phyloP scores from a whole-genome alignment of 768 basidiomycete genomes.

The Amylocystis lapponica region DNA sequence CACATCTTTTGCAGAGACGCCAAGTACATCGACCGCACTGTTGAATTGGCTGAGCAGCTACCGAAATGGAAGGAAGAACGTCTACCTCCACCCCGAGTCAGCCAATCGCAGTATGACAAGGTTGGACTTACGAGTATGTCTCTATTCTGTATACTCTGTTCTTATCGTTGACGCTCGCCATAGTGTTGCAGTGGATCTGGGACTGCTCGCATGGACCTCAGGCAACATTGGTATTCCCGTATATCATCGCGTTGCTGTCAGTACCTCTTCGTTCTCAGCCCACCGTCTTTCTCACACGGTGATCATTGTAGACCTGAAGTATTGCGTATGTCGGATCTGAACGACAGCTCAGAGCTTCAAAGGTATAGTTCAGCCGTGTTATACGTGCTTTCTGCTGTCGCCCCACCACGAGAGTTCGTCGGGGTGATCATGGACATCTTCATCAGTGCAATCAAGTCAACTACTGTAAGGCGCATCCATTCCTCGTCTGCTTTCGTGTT shows the following conservation, averaged over 20 bases:
- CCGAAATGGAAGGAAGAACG: constrained; percentile 69
- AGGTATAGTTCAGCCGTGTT: constrained; percentile 74
- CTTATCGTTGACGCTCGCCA: too few species aligned
- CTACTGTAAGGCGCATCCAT: constrained; percentile 45
- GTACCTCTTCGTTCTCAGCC: constrained; percentile 20
- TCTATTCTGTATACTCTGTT: background rate
- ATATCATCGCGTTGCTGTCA: constrained; percentile 70
- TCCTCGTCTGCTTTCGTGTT: constrained; percentile 4
- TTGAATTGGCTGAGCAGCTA: constrained; percentile 51
- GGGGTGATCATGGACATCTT: constrained; percentile 56
- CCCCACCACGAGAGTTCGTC: constrained; percentile 64
- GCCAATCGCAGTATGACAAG: constrained; percentile 87
- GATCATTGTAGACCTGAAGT: constrained; percentile 64
- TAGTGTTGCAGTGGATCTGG: constrained; percentile 83
- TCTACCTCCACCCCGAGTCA: constrained; percentile 80
- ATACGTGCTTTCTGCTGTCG: constrained; percentile 76
- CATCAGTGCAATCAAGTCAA: constrained; percentile 68
- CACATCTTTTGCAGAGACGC: constrained; percentile 43
- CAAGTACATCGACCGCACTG: constrained; percentile 50
- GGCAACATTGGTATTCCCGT: constrained; percentile 72
- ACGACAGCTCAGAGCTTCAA: constrained; percentile 79
- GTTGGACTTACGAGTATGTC: constrained; percentile 74
- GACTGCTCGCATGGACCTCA: constrained; percentile 68
- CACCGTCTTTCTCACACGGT: constrained; percentile 3
- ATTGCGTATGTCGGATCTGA: constrained; percentile 85